Base-by-base conservation (phyloP, 2,329 filamentous ascomycete genomes). In the Fusarium scirpi region DNA sequence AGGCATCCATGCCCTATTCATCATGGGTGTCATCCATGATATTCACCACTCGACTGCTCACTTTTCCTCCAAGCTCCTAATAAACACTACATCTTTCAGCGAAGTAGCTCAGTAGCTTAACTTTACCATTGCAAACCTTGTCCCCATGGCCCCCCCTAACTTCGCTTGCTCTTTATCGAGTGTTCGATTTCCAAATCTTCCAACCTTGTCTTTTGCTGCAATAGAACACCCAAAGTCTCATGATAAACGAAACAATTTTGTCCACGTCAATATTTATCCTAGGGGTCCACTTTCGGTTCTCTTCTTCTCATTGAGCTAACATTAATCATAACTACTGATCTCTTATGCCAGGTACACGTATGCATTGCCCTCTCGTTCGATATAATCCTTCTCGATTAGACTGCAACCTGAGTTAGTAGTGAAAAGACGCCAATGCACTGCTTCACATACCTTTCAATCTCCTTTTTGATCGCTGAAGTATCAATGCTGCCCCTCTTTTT, bases 371-470 rank as follows among this genome's bases (percentile, higher is more conserved):
- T 92, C 90, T 49, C 94, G 86, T 80, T 97, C 94, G 75, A 97
- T 89, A 75, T 97, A 97, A 71, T 97, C 94, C 82, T 97, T 97
- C 78, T 97, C 94, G 56, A 97, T 95, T 70, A 97, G 84, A 78
- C 92, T 94, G 72, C 44, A n/a, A 9, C 13, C 27, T 27, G 15
- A 32, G 65, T 75, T 57, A 72, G 62, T 32, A 16, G 18, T 32
- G n/a, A 15, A 18, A 38, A 12, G 6, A 27, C 4, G 18, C n/a
- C 29, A 48, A 24, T 32, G 12, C 16, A 29, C 34, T 40, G 24
- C 27, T n/a, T 52, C 30, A 86, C 91, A 76, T 81, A 94, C 90
- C 93, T 94, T 81, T 98, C 96, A 80, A 99, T 98, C 79, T 98
- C 97, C 83, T 92, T 91, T 89, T 99, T 99, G 72, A 99, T 98